Evolutionary conservation across 176 grass and related monocot species (phyloP).

Genomic region (Olyra latifolia): DNA sequence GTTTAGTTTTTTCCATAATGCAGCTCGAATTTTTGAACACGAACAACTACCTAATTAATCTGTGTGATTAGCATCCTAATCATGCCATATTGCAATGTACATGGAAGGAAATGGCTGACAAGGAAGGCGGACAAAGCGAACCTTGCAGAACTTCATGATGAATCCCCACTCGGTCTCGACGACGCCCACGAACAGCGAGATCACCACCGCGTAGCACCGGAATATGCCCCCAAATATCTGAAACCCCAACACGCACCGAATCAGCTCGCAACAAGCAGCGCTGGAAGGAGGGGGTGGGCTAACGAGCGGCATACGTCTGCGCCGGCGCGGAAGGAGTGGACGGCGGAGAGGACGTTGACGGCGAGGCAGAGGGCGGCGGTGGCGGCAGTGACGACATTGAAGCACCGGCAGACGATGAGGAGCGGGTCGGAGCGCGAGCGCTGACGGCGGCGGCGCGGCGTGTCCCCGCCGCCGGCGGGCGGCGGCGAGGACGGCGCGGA

Average conservation of each 20-base stretch:
- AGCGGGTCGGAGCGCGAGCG: constrained; percentile 56
- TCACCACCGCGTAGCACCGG: constrained; percentile 79
- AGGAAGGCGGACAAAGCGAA: background rate
- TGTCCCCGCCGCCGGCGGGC: constrained; percentile 15
- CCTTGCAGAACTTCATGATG: constrained; percentile 63
- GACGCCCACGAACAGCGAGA: constrained; percentile 69
- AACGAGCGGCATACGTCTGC: constrained; percentile 36
- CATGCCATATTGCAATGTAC: background rate
- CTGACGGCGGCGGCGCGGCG: background rate
- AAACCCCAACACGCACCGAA: background rate
- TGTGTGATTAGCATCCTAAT: background rate
- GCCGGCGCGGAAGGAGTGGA: constrained; percentile 59
- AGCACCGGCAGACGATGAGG: constrained; percentile 83
- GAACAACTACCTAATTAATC: background rate
- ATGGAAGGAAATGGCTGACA: background rate
- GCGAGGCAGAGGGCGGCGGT: constrained; percentile 70
- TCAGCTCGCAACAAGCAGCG: background rate
- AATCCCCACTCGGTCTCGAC: constrained; percentile 90
- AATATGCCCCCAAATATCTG: constrained; percentile 94
- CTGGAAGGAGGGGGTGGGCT: background rate
- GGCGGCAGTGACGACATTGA: constrained; percentile 76
- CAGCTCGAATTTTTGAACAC: background rate
- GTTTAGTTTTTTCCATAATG: background rate
- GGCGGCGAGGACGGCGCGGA: background rate
- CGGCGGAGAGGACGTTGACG: constrained; percentile 78